Percentiles rank a stretch among this genome's conserved stretches.
Evolutionary conservation across 164 flowering plant species (phyloP).

Genomic region (Brasenia schreberi): DNA sequence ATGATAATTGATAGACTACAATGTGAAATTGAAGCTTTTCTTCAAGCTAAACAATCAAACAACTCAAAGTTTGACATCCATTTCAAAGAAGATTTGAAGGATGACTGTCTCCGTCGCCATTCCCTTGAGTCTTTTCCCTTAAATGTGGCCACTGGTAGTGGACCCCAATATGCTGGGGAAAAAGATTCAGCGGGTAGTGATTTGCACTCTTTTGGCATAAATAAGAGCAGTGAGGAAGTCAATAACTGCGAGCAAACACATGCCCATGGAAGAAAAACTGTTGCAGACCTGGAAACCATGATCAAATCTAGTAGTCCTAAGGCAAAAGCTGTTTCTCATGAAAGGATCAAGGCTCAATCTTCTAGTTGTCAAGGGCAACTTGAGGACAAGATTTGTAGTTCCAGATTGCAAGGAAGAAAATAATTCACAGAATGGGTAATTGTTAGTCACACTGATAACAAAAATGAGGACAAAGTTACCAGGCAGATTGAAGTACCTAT

Average conservation of each 20-base stretch:
- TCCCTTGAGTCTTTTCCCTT: constrained; percentile 60
- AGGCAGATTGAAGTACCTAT: constrained; percentile 10
- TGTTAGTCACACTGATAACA: constrained; percentile 1
- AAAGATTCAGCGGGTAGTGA: constrained; percentile 38
- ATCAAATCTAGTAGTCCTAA: constrained; percentile 14
- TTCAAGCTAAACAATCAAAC: constrained; percentile 29
- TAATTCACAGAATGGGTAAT: constrained; percentile 7
- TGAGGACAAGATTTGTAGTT: constrained; percentile 22
- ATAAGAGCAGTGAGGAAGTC: constrained; percentile 19
- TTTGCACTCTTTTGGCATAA: constrained; percentile 31
- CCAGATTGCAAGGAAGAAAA: constrained; percentile 11
- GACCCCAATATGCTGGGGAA: constrained; percentile 43
- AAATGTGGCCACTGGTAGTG: constrained; percentile 41
- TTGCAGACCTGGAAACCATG: constrained; percentile 14
- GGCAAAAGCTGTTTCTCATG: constrained; percentile 17
- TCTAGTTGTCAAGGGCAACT: constrained; percentile 21
- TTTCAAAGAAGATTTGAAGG: constrained; percentile 10
- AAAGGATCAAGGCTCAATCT: constrained; percentile 13
- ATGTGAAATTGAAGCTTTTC: constrained; percentile 57
- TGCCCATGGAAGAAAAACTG: constrained; percentile 11
- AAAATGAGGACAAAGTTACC: constrained; percentile 5
- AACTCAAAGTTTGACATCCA: constrained; percentile 7
- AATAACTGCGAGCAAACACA: constrained; percentile 13
- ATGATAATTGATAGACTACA: constrained; percentile 44
- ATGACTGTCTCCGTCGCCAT: constrained; percentile 15